Evolutionary conservation across 495 filamentous ascomycete genomes (phyloP), one percentile per base, ranked within the genome.

Genomic region (Stereocaulon alpinum): DNA sequence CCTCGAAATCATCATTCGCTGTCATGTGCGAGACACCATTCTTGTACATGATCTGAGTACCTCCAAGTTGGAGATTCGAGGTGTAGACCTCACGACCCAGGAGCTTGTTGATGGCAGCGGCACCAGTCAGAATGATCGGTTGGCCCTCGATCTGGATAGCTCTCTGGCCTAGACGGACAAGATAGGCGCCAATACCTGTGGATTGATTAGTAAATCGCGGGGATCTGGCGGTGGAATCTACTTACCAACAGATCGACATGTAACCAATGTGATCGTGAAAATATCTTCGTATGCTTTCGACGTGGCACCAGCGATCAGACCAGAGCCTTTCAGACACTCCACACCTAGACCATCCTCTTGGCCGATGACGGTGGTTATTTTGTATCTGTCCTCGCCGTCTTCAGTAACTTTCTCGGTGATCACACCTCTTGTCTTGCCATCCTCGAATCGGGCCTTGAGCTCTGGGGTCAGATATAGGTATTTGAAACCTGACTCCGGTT

Each of bases 41-140:
- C 76, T 86, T 92, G 82, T 98, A 97, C 93, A 98, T 98, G 80
- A 98, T 98, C 76, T 98, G 93, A 43, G 93, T 97, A 66, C 93
- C 93, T 83, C 93, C 93, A 62, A 98, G 87, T 78, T 98, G 93
- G 62, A 98, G 73, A 80, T 98, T 98, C 40, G 93, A 97, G 48
- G 93, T 95, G 79, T 98, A 98, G 18, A 98, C 92, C 75, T 98
- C 94, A 62, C 93, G 88, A 43, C 93, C 93, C 53, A 98, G 86
- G 64, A 98, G 78, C 78, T 96, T 98, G 83, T 98, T 98, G 74
- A 98, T 87, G 56, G 93, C 93, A 63, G 88, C 88, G 34, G 93
- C 93, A 79, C 93, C 93, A 69, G 93, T 98, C 60, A 98, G 84
- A 67, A 98, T 98, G 75, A 98, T 98, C 14, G 93, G 93, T 76